Evolutionary conservation across 73 alveolate species (phyloP).

Genomic region (Paramecium caudatum): DNA sequence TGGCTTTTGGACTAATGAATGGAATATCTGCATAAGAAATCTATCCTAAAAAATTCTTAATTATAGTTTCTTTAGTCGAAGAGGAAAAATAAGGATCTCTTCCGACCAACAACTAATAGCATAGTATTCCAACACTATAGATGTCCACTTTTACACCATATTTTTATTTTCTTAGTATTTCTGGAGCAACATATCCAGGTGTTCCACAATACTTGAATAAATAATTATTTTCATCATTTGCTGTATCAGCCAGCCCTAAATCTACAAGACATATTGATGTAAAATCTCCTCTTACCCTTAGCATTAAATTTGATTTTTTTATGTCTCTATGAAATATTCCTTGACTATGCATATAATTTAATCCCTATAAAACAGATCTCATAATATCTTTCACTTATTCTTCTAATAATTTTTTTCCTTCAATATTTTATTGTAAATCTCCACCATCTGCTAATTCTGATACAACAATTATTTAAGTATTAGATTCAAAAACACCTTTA

Average conservation of each 20-base stretch:
- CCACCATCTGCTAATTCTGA: conserved; percentile 65
- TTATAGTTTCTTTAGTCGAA: not conserved
- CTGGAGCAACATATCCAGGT: conserved; percentile 76
- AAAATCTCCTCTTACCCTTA: not conserved
- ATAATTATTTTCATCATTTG: conserved; percentile 29
- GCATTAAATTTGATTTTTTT: conserved; percentile 4
- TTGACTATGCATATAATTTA: conserved; percentile 55
- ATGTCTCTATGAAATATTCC: conserved; percentile 62
- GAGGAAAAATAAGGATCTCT: conserved; percentile 42
- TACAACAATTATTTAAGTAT: conserved; percentile 56
- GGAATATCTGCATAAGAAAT: not conserved
- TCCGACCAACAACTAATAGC: conserved; percentile 42
- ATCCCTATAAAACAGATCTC: conserved; percentile 10
- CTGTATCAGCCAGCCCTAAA: conserved; percentile 9
- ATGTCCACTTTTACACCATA: conserved; percentile 67
- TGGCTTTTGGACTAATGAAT: not conserved
- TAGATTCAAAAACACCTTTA: conserved; percentile 82
- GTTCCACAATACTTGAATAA: conserved; percentile 68
- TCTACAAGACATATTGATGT: not conserved
- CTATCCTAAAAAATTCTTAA: conserved; percentile 25
- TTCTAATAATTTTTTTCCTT: conserved; percentile 51
- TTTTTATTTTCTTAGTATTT: conserved; percentile 60
- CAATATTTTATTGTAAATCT: not conserved
- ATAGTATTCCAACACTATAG: conserved; percentile 54
- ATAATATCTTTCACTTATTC: not conserved